Base-by-base conservation (phyloP, 306 rosid species). In the Prunus campanulata region DNA sequence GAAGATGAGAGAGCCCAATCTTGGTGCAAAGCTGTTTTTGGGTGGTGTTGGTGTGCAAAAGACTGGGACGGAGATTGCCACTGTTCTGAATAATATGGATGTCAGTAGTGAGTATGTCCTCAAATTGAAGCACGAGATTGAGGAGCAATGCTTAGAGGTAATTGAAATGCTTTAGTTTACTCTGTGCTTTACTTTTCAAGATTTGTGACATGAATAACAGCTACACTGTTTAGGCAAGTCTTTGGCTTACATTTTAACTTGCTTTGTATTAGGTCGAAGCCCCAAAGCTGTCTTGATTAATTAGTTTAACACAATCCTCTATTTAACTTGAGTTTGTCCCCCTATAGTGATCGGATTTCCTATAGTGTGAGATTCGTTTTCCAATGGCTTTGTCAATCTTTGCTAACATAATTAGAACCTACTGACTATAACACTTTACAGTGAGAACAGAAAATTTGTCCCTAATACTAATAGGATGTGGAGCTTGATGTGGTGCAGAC, bases 141-240 rank as follows among this genome's bases (percentile, higher is more conserved):
- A 95, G 83, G 98, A 95, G 85, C 97, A 89, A 68, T 92, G 96
- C 82, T 84, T 91, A 22, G 97, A 89, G 97, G 97, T 95, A 80
- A 83, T 85, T 82, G 71, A 57, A 56, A 46, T 87, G 32, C 65
- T 72, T 83, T 32, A 32, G 25, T 32, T 32, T 32, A 52, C 71
- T 32, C 11, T 63, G 20, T 68, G 50, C n/a, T 61, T 70, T 57
- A 62, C 19, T 76, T 70, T 50, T 46, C 50, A 30, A 63, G 42
- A 57, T 61, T 48, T 52, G 32, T 35, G 0, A 22, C 67, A 29
- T 35, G 24, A 78, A 51, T 15, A 18, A 49, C 30, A 22, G 39
- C 46, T 50, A 48, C 16, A 25, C 11, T 13, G 11, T 56, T 61
- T 60, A 44, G 29, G 67, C 72, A 32, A 20, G 19, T 25, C 20